Percentiles rank a stretch among this genome's conserved stretches.
Evolutionary conservation across 1,284 basidiomycete genomes (phyloP).

Genomic region (Sanghuangporus weigelae): DNA sequence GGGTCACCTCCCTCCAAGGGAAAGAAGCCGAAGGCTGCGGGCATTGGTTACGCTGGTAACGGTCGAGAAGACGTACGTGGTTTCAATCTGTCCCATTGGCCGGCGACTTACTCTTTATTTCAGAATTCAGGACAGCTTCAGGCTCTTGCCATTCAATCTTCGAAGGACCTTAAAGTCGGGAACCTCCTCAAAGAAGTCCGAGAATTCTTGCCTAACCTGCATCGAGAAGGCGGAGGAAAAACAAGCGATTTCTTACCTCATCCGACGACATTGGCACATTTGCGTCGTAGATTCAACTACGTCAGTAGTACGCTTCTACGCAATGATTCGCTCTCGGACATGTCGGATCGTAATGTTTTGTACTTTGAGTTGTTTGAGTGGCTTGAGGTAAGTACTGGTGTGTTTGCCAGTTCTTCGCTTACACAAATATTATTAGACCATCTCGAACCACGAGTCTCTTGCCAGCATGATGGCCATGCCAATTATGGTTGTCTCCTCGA

Average conservation of each 20-base stretch:
- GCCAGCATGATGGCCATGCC: constrained; percentile 96
- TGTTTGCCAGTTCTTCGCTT: neutral
- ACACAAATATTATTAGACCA: constrained; percentile 46
- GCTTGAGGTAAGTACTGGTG: constrained; percentile 63
- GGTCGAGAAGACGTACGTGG: constrained; percentile 73
- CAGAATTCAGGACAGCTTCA: constrained; percentile 76
- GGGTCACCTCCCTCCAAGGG: constrained; percentile 35
- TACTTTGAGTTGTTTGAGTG: constrained; percentile 87
- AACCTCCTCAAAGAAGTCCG: constrained; percentile 64
- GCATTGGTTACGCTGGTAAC: constrained; percentile 81
- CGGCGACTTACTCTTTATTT: neutral
- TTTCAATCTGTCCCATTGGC: neutral
- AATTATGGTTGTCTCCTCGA: constrained; percentile 77
- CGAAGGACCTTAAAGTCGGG: constrained; percentile 68
- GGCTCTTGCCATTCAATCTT: constrained; percentile 64
- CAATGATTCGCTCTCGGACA: constrained; percentile 88
- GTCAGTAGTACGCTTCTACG: constrained; percentile 78
- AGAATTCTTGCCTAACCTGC: constrained; percentile 73
- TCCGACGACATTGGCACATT: constrained; percentile 83
- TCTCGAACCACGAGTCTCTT: constrained; percentile 85
- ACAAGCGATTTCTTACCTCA: constrained; percentile 86
- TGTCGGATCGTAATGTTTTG: constrained; percentile 82
- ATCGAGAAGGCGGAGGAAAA: constrained; percentile 63
- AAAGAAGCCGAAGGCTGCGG: constrained; percentile 66
- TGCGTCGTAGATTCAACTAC: constrained; percentile 83